phyloP scores from a whole-genome alignment of 148 eudicot species.

The Silene latifolia region DNA sequence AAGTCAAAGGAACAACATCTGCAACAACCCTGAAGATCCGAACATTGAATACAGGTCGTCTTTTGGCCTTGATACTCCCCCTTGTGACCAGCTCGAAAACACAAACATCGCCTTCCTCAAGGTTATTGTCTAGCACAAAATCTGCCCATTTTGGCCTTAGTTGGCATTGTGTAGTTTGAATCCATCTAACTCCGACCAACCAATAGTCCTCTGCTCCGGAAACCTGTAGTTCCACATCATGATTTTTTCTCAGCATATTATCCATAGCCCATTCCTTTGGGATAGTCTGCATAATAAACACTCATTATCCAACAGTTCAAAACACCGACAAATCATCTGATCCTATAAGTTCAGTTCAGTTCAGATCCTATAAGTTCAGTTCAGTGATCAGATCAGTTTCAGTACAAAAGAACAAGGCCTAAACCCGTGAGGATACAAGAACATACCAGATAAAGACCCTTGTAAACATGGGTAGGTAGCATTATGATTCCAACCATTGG shows the following conservation, averaged over 20 bases:
- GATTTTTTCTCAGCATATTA: background rate
- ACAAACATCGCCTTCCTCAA: conserved; percentile 23
- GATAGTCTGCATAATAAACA: conserved; percentile 15
- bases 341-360: too few relatives aligned
- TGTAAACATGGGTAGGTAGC: conserved; percentile 18
- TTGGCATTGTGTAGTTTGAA: background rate
- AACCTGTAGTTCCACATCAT: conserved; percentile 17
- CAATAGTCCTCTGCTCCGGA: conserved; percentile 1
- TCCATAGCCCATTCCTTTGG: conserved; percentile 20
- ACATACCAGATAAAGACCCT: conserved; percentile 17
- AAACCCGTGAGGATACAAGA: background rate
- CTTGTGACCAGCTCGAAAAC: conserved; percentile 17
- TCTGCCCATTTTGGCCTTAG: conserved; percentile 8
- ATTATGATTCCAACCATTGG: conserved; percentile 4
- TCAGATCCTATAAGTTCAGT: too few relatives aligned
- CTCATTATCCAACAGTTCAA: background rate
- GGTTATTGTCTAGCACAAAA: conserved; percentile 20
- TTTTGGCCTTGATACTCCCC: background rate
- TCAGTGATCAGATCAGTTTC: too few relatives aligned
- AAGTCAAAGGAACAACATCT: conserved; percentile 10
- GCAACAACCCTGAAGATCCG: conserved; percentile 16
- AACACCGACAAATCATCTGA: background rate
- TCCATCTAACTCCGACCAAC: conserved; percentile 22
- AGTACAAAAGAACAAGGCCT: too few relatives aligned
- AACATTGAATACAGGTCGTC: background rate